A percentile compares a stretch with the other conserved stretches of the same genome.
Evolutionary conservation across 768 basidiomycete genomes (phyloP).

Genomic region (Psilocybe cyanescens): DNA sequence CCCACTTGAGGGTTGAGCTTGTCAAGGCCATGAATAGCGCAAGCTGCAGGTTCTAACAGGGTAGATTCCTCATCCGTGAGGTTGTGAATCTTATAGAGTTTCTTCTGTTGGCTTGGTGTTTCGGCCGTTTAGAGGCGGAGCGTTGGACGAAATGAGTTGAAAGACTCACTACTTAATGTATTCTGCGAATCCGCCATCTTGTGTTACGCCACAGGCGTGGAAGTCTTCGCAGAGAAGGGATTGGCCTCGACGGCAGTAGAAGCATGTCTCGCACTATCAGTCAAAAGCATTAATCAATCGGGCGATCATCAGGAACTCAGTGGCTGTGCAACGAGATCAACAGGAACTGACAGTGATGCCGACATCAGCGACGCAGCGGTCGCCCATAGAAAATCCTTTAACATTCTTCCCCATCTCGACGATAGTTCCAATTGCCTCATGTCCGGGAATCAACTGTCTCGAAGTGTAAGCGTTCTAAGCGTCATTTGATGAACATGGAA

Average conservation of each 20-base stretch:
- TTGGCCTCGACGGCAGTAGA: constrained; percentile 87
- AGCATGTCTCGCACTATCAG: constrained; percentile 77
- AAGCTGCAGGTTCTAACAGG: constrained; percentile 87
- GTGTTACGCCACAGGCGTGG: constrained; percentile 76
- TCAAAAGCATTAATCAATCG: constrained; percentile 4
- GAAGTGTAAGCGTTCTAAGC: constrained; percentile 50
- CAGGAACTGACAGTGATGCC: constrained; percentile 53
- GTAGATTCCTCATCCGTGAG: constrained; percentile 87
- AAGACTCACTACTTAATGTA: constrained; percentile 78
- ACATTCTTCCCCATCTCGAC: constrained; percentile 82
- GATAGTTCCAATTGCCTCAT: constrained; percentile 65
- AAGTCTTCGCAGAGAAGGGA: constrained; percentile 86
- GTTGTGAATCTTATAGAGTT: constrained; percentile 88
- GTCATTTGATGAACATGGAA: constrained; percentile 18
- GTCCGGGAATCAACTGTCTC: constrained; percentile 41
- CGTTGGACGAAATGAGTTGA: too few species aligned
- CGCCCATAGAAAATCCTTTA: constrained; percentile 73
- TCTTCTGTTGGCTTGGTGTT: constrained; percentile 50
- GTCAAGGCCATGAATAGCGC: constrained; percentile 91
- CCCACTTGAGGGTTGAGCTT: constrained; percentile 84
- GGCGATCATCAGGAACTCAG: constrained; percentile 6
- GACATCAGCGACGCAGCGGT: constrained; percentile 86
- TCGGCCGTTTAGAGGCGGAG: background rate
- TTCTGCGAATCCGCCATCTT: constrained; percentile 88
- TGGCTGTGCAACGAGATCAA: constrained; percentile 30